Evolutionary conservation across 2,329 filamentous ascomycete species (phyloP).

Genomic region (Cryphonectria carpinicola): DNA sequence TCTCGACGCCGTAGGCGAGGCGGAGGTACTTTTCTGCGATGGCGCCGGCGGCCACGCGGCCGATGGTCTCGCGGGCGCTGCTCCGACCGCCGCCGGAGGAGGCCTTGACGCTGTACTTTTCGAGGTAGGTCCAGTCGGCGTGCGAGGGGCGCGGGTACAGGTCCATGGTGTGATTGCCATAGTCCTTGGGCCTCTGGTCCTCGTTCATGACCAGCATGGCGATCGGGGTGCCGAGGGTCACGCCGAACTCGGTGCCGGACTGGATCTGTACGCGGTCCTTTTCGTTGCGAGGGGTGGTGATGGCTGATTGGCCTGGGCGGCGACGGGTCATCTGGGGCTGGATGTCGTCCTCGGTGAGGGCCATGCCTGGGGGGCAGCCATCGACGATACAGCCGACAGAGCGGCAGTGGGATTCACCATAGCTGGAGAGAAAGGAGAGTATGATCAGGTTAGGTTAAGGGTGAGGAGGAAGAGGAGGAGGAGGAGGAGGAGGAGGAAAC

Average conservation of each 20-base stretch:
- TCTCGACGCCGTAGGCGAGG: constrained; percentile 82
- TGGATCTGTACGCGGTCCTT: constrained; percentile 91
- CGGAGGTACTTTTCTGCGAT: constrained; percentile 92
- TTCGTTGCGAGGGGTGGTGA: constrained; percentile 92
- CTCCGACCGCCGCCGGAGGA: constrained; percentile 87
- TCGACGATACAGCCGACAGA: constrained; percentile 96
- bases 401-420: constrained; percentile 88
- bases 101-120: constrained; percentile 96
- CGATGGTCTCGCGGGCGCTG: constrained; percentile 94
- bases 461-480: constrained; percentile 9
- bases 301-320: constrained; percentile 83
- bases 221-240: constrained; percentile 90
- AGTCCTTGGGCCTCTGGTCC: constrained; percentile 91
- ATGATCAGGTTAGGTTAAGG: constrained; percentile 16
- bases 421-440: constrained; percentile 48
- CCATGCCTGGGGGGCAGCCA: constrained; percentile 84
- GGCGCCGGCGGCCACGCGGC: constrained; percentile 85
- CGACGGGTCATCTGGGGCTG: constrained; percentile 93
- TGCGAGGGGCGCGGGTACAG: constrained; percentile 88
- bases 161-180: constrained; percentile 88
- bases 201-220: constrained; percentile 86
- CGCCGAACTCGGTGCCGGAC: constrained; percentile 86
- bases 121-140: constrained; percentile 95
- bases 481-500: constrained; percentile 38
- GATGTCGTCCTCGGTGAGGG: constrained; percentile 83